Base-by-base conservation (phyloP, 2,329 filamentous ascomycete species). In the Pleurostoma richardsiae region DNA sequence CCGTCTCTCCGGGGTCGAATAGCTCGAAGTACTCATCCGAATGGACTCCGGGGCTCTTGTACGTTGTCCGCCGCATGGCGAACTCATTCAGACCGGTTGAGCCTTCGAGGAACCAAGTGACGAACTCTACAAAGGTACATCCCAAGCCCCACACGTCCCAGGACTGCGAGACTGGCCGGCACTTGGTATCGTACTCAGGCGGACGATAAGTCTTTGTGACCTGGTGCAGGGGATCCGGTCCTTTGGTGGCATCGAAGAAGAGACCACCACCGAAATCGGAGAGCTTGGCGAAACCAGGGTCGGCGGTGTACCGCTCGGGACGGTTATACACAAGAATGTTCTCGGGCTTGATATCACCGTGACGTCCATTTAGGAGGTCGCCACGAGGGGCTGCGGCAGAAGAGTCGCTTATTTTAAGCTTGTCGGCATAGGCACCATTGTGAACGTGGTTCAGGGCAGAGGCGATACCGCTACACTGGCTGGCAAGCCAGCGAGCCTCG, bases 111-210 rank as follows among this genome's bases (percentile, higher is more conserved):
- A 52, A 52, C 56, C 55, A 57, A 3, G 48, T 56, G 4, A 57
- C 39, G 30, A 57, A 57, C 30, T 54, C 56, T 1, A 59, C 44
- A n/a, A 49, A 59, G 1, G 56, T 48, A 45, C 55, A 59, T 1
- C 52, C 56, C 7, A 58, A 49, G 38, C 52, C 51, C 56, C 56
- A 59, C 5, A 59, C 46, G 29, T 59, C 56, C 50, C 50, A 52
- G n/a, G 50, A 52, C 38, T 47, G 50, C n/a, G 50, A 52, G 36
- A 52, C 45, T n/a, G 50, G 50, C 43, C 49, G 41, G 19, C 47
- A 42, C 43, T 52, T 52, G 5, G 50, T 52, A 42, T 52, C 50
- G 29, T 52, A 45, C 29, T 52, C 50, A 4, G 50, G 50, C 39
- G 50, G 50, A 39, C 50, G 42, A 40, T 52, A 52, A 4, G 50